These are phyloP conservation scores for Candida tammaniensis DNA, from an alignment of 805 yeast species.

Conservation along the genomic window DNA sequence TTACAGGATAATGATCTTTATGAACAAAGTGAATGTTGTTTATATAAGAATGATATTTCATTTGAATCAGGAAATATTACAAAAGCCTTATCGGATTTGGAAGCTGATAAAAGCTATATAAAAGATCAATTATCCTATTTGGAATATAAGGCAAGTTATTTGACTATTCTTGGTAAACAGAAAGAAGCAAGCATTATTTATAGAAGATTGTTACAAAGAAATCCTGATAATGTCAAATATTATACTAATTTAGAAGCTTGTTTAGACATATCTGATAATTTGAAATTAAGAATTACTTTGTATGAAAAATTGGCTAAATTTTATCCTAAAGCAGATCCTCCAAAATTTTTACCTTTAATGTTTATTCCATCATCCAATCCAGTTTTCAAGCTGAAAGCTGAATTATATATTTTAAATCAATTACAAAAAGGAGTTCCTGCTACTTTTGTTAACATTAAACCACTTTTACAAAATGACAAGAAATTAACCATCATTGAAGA, in stretches of 20 bases:
- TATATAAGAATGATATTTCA: slow-evolving; percentile 70
- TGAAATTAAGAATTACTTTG: slow-evolving; percentile 50
- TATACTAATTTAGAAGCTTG: slow-evolving; percentile 66
- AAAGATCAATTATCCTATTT: slow-evolving; percentile 57
- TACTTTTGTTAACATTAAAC: slow-evolving; percentile 80
- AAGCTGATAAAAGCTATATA: slow-evolving; percentile 46
- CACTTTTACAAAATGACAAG: slow-evolving; percentile 54
- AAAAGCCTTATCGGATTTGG: slow-evolving; percentile 61
- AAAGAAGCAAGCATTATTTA: slow-evolving; percentile 68
- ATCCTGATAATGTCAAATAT: slow-evolving; percentile 74
- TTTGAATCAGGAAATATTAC: slow-evolving; percentile 60
- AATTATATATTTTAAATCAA: slow-evolving; percentile 56
- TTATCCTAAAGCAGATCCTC: slow-evolving; percentile 84
- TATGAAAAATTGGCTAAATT: slow-evolving; percentile 64
- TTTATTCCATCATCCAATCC: slow-evolving; percentile 56
- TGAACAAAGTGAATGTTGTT: slow-evolving; percentile 78
- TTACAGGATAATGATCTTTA: slow-evolving; percentile 61
- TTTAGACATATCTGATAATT: slow-evolving; percentile 49
- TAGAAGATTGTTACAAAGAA: slow-evolving; percentile 72
- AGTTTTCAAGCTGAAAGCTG: slow-evolving; percentile 45
- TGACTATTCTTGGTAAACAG: slow-evolving; percentile 51
- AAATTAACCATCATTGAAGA: slow-evolving; percentile 46
- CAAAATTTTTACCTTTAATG: slow-evolving; percentile 72
- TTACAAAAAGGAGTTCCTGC: slow-evolving; percentile 86
- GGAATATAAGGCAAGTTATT: slow-evolving; percentile 67